Evolutionary conservation across 2,329 filamentous ascomycete genomes (phyloP), one percentile per base, ranked within the genome.

Genomic region (Aspergillus sp.): DNA sequence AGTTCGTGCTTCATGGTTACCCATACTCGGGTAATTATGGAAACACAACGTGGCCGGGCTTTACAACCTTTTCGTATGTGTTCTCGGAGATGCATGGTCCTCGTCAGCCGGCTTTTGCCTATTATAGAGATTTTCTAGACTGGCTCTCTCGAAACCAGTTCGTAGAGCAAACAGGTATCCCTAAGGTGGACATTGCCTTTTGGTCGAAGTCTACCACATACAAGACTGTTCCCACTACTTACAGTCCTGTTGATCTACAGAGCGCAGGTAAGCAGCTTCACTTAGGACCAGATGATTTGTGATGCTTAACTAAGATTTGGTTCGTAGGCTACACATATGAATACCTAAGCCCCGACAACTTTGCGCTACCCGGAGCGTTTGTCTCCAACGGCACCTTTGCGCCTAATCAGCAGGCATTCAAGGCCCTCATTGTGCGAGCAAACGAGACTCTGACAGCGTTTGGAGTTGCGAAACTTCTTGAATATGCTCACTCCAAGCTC

Each of bases 11-110:
- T 7, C 81, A 84, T 60, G 81, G 81, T 0, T 71, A 71, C 49
- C 66, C 78, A 0, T 81, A 78, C 53, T 73, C 73, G 0, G 77
- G 76, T 2, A 63, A 75, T 5, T 83, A 82, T 56, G 66, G 67
- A 0, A 76, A 78, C 52, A 83, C 81, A 0, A 82, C 81, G 0
- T 84, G 81, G 81, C 82, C 82, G 0, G 79, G 78, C 0, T 81
- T 75, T 54, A 77, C 77, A 0, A 72, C 80, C 0, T 83, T 83
- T 59, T 72, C 74, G 0, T 78, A 80, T 17, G 72, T 77, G 0
- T 82, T 82, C 58, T 74, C 75, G 0, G 78, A 80, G n/a, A 73
- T 77, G 68, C 75, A 77, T 59, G 70, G 70, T 4, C 69, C 66
- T 0, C 70, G 75, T 6, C 76, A 81, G 52, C 81, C 81, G 1